Evolutionary conservation across 768 basidiomycete genomes (phyloP).

Genomic region (Panellus pusillus): DNA sequence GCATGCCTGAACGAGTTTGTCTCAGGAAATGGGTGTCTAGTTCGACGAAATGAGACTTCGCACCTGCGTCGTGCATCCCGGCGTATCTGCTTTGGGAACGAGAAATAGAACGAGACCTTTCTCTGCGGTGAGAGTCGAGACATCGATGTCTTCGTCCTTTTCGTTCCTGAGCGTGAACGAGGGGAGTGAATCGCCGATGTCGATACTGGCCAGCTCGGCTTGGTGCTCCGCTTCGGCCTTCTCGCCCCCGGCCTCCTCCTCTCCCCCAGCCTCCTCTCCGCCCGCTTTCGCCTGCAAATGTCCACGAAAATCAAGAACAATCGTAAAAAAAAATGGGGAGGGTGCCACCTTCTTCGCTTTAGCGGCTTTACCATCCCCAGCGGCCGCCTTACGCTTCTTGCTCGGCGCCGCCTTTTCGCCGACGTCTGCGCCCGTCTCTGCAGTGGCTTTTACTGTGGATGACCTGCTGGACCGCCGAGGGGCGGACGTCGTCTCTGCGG

Average conservation of each 20-base stretch:
- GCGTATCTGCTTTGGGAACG: slow-evolving; percentile 84
- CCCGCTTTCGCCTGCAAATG: slow-evolving; percentile 35
- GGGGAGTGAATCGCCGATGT: slow-evolving; percentile 77
- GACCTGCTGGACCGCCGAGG: slow-evolving; percentile 60
- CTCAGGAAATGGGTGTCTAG: too few relatives aligned
- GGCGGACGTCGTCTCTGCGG: slow-evolving; percentile 33
- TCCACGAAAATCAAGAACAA: slow-evolving; percentile 11
- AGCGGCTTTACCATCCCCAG: slow-evolving; percentile 33
- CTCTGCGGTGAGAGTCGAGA: slow-evolving; percentile 61
- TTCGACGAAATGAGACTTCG: too few relatives aligned
- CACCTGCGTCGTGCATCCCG: slow-evolving; percentile 71
- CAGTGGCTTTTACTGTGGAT: slow-evolving; percentile 27
- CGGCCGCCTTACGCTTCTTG: slow-evolving; percentile 37
- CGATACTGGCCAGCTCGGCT: slow-evolving; percentile 40
- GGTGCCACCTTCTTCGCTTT: slow-evolving; percentile 43
- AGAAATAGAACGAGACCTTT: slow-evolving; percentile 81
- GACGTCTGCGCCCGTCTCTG: slow-evolving; percentile 44
- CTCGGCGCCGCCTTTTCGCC: slow-evolving; percentile 25
- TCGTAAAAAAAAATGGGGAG: not conserved
- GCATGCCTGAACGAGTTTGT: slow-evolving; percentile 64
- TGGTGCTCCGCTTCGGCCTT: slow-evolving; percentile 18
- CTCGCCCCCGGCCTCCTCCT: slow-evolving; percentile 19
- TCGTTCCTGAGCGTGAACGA: slow-evolving; percentile 80
- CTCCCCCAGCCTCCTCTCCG: slow-evolving; percentile 26
- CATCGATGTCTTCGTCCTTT: slow-evolving; percentile 75